Percentiles rank a stretch among this genome's conserved stretches.
Evolutionary conservation across 331 rosid genomes (phyloP).

Genomic region (Saraca asoca): DNA sequence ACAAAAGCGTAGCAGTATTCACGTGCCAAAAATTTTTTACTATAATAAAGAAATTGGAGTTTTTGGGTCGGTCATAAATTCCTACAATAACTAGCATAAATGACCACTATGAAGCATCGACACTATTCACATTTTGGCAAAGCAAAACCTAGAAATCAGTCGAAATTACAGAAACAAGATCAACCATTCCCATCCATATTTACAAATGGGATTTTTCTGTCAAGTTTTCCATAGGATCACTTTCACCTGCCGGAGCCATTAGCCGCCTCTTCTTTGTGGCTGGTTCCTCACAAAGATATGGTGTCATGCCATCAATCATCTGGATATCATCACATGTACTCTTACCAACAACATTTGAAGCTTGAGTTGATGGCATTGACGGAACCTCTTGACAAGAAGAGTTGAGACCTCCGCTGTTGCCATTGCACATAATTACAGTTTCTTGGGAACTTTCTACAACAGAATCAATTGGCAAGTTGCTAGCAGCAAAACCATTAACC

Average conservation of each 20-base stretch:
- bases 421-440: too few species aligned
- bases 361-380: not conserved
- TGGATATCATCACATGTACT: conserved; percentile 16
- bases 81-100: conserved; percentile 19
- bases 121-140: conserved; percentile 35
- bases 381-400: conserved; percentile 26
- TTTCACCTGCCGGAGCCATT: conserved; percentile 35
- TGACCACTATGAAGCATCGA: not conserved
- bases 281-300: conserved; percentile 45
- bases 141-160: conserved; percentile 22
- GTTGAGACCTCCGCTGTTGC: conserved; percentile 1
- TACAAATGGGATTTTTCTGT: conserved; percentile 31
- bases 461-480: conserved; percentile 19
- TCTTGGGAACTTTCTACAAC: conserved; percentile 30
- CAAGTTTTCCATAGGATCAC: conserved; percentile 28
- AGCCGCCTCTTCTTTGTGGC: conserved; percentile 63
- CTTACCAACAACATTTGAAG: not conserved
- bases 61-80: not conserved
- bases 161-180: conserved; percentile 1
- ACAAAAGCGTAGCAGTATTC: too few species aligned
- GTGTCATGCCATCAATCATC: not conserved
- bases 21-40: too few species aligned
- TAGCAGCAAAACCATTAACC: conserved; percentile 35
- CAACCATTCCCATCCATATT: conserved; percentile 23
- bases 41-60: too few species aligned